phyloP scores from a whole-genome alignment of 2,329 filamentous ascomycete species.

The Didymella glomerata region DNA sequence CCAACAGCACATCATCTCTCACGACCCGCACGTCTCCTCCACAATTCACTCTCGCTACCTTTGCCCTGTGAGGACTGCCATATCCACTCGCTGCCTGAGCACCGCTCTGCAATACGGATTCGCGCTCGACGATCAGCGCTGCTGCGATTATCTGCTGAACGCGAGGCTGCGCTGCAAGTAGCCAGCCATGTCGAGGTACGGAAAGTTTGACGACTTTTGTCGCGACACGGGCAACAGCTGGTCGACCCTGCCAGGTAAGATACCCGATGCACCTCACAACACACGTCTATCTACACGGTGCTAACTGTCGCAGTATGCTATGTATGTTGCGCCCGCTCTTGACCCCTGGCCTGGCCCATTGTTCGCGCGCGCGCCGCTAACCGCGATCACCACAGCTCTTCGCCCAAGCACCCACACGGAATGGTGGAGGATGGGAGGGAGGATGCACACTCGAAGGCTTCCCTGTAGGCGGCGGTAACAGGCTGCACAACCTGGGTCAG shows the following conservation, averaged over 20 bases:
- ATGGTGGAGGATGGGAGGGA: conserved; percentile 63
- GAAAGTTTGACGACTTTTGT: conserved; percentile 58
- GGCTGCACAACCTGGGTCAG: conserved; percentile 84
- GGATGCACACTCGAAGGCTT: conserved; percentile 83
- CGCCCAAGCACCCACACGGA: conserved; percentile 65
- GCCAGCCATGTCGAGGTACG: conserved; percentile 47
- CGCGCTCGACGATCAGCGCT: conserved; percentile 7
- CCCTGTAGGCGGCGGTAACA: conserved; percentile 67
- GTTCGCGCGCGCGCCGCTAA: conserved; percentile 39
- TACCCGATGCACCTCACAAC: conserved; percentile 14
- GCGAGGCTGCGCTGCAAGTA: conserved; percentile 36
- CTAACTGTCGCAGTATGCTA: conserved; percentile 56
- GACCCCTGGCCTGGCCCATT: conserved; percentile 20
- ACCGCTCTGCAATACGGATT: conserved; percentile 12
- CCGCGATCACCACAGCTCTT: conserved; percentile 66
- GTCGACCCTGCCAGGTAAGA: conserved; percentile 53
- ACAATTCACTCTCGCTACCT: conserved; percentile 26
- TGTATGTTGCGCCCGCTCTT: conserved; percentile 47
- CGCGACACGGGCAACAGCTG: conserved; percentile 56
- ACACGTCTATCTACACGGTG: conserved; percentile 15
- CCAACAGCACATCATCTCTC: conserved; percentile 33
- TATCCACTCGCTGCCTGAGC: conserved; percentile 26
- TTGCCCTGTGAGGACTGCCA: conserved; percentile 23
- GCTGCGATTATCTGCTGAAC: conserved; percentile 6
- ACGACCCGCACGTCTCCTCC: conserved; percentile 27